phyloP scores from a whole-genome alignment of 331 rosid species.

The Spiraea crenata region DNA sequence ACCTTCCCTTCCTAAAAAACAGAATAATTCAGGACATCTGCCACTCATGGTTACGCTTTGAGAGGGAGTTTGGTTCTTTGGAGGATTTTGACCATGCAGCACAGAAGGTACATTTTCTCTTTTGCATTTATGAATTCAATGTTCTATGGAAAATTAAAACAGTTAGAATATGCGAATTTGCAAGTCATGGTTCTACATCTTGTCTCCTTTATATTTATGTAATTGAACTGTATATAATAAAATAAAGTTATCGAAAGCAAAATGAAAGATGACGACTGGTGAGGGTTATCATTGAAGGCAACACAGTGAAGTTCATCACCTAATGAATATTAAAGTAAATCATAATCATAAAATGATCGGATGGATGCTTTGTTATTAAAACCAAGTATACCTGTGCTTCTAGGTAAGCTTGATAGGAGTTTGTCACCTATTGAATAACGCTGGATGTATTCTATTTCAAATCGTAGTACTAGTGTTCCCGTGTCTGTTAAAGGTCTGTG shows the following conservation, averaged over 20 bases:
- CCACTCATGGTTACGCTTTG: constrained; percentile 83
- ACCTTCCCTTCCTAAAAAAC: constrained; percentile 66
- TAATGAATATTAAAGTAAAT: too few species aligned
- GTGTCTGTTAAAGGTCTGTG: not conserved
- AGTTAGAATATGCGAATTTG: not conserved
- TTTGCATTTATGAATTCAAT: constrained; percentile 5
- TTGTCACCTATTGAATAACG: not conserved
- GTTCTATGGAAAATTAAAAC: not conserved
- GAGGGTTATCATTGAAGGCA: not conserved
- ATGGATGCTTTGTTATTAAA: too few species aligned
- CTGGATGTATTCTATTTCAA: not conserved
- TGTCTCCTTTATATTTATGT: not conserved
- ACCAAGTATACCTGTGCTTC: not conserved
- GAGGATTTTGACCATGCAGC: constrained; percentile 77
- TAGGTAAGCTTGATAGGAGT: not conserved
- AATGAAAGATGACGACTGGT: not conserved
- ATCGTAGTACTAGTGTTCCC: not conserved
- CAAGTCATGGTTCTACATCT: not conserved
- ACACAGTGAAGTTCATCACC: too few species aligned
- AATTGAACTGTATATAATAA: not conserved
- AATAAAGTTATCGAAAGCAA: not conserved
- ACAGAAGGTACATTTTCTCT: constrained; percentile 59
- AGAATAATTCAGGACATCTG: constrained; percentile 96
- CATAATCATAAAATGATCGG: too few species aligned
- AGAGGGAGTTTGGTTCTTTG: constrained; percentile 79